These are phyloP conservation scores for Dactylonectria macrodidyma DNA, from an alignment of 2,329 filamentous ascomycete genomes.

Conservation along the genomic window DNA sequence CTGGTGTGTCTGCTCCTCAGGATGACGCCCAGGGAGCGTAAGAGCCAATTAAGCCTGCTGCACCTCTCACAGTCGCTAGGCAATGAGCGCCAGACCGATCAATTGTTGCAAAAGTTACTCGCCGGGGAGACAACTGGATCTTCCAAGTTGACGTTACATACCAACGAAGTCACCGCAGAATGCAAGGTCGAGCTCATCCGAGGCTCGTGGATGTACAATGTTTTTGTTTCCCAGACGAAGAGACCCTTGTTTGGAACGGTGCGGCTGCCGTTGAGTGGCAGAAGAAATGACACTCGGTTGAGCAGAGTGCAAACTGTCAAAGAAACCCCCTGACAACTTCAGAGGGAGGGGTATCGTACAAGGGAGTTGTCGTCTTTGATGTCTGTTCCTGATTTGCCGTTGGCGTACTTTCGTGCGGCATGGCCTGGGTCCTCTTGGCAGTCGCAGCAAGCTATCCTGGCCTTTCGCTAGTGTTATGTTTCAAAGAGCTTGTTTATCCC, in stretches of 20 bases:
- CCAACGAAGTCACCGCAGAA: background rate
- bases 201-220: slow-evolving; percentile 24
- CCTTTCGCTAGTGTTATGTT: too few species aligned
- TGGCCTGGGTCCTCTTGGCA: too few species aligned
- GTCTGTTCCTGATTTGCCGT: too few species aligned
- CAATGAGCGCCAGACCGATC: background rate
- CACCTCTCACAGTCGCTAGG: background rate
- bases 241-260: background rate
- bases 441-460: too few species aligned
- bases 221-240: background rate
- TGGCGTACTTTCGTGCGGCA: too few species aligned
- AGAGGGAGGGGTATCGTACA: too few species aligned
- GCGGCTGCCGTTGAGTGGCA: too few species aligned
- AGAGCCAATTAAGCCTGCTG: slow-evolving; percentile 2
- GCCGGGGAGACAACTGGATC: background rate
- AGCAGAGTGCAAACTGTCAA: too few species aligned
- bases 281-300: too few species aligned
- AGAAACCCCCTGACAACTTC: too few species aligned
- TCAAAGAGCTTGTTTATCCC: too few species aligned
- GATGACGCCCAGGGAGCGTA: slow-evolving; percentile 15
- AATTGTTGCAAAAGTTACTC: background rate
- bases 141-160: background rate
- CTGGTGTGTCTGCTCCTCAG: slow-evolving; percentile 21
- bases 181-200: slow-evolving; percentile 4
- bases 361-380: too few species aligned